phyloP scores from a whole-genome alignment of 148 eudicot genomes.

The Pharnaceum exiguum region DNA sequence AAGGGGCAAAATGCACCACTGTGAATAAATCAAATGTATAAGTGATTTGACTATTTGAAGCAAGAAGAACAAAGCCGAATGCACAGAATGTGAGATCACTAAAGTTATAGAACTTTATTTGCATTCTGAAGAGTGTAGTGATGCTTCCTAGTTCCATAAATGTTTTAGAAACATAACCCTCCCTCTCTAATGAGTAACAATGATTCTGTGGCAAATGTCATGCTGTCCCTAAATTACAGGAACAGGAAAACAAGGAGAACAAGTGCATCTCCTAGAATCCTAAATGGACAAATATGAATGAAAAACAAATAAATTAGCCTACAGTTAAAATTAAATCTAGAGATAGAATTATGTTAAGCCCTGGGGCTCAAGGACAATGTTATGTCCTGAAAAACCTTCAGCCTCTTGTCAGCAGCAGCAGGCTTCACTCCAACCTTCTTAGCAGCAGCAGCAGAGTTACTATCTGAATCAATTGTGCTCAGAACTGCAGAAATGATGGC shows the following conservation, averaged over 20 bases:
- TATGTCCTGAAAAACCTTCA: conserved; percentile 79
- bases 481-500: conserved; percentile 82
- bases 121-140: no score
- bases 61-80: background rate
- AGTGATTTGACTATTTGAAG: no score
- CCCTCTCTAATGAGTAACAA: background rate
- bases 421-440: conserved; percentile 15
- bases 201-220: background rate
- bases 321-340: background rate
- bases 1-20: no score
- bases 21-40: no score
- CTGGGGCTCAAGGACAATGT: conserved; percentile 73
- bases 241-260: conserved; percentile 49
- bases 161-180: background rate
- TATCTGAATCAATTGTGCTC: conserved; percentile 31
- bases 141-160: no score
- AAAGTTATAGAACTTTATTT: no score
- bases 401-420: conserved; percentile 44
- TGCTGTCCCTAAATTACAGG: conserved; percentile 14
- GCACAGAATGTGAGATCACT: background rate
- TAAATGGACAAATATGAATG: conserved; percentile 1
- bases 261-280: conserved; percentile 69
- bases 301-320: conserved; percentile 9
- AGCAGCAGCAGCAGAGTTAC: conserved; percentile 4
- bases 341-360: conserved; percentile 26